These are phyloP conservation scores for Alnus glutinosa DNA, from an alignment of 306 rosid species.

Conservation along the genomic window DNA sequence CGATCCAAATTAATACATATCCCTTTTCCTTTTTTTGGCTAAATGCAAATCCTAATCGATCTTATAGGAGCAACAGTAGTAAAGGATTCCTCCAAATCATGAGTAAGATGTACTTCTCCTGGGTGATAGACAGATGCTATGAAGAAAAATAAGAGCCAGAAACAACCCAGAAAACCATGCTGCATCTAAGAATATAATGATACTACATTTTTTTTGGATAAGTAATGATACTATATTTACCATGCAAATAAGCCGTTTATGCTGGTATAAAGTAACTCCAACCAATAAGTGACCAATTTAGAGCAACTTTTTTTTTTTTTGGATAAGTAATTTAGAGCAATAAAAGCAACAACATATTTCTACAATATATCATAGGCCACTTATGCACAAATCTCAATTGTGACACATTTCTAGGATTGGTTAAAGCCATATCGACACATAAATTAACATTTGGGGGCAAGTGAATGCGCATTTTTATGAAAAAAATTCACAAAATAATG, in stretches of 20 bases:
- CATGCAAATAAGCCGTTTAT: not conserved
- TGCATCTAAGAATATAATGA: not conserved
- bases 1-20: not conserved
- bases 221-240: not conserved
- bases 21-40: not conserved
- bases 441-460: not conserved
- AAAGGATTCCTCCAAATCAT: not conserved
- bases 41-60: not conserved
- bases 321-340: not conserved
- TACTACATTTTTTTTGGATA: not conserved
- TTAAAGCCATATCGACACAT: not conserved
- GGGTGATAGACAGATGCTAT: not conserved
- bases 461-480: not conserved
- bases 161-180: not conserved
- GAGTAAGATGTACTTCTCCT: slow-evolving; percentile 2
- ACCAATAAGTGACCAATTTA: not conserved
- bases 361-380: not conserved
- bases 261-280: not conserved
- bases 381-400: not conserved
- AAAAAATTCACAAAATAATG: not conserved
- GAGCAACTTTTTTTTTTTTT: not conserved
- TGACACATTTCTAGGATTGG: not conserved
- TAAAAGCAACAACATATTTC: not conserved
- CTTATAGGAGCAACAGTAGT: not conserved
- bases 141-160: not conserved